Evolutionary conservation across 306 rosid genomes (phyloP), one percentile per base, ranked within the genome.

Genomic region (Aeschynomene evenia): DNA sequence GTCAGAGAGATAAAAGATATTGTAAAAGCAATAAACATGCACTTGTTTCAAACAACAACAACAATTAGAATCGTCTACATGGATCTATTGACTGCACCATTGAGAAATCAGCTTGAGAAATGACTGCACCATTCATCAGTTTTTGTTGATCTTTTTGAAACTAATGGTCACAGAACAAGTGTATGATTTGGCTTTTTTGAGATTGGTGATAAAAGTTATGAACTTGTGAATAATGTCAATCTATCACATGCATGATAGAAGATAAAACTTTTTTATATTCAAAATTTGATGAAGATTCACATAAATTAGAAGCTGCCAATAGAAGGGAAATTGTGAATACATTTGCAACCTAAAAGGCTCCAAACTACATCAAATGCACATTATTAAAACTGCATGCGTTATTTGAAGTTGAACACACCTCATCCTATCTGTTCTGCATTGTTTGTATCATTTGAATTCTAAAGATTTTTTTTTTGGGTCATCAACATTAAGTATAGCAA

Each of bases 181-280:
- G 23, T 13, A 50, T 14, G 26, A 48, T 21, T 71, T 16, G 24
- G n/a, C 60, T 57, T 59, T 42, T 51, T 59, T 68, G 54, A 77
- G 40, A 19, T 62, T 50, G 63, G 24, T 18, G 2, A 26, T 2
- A 52, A 34, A 59, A 37, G 59, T 26, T 60, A 4, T 40, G 15
- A 12, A 40, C 48, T 12, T 13, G 48, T 11, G 6, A 40, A 40
- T 40, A 40, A 7, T 56, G 37, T 49, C 56, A 56, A 58, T 36
- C 36, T 48, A 63, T 14, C 66, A 57, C 6, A 2, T 10, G 9
- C 31, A 43, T 23, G 2, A n/a, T 22, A 12, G 34, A 42, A 23
- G 12, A 70, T 36, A 77, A 11, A 21, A 34, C 54, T 23, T 55
- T 10, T n/a, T n/a, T n/a, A 69, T 6, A 39, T 7, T 10, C 36